A percentile compares a stretch with the other conserved stretches of the same genome.
phyloP scores from a whole-genome alignment of 495 filamentous ascomycete species.

The Hypoxylon lienhwacheense region DNA sequence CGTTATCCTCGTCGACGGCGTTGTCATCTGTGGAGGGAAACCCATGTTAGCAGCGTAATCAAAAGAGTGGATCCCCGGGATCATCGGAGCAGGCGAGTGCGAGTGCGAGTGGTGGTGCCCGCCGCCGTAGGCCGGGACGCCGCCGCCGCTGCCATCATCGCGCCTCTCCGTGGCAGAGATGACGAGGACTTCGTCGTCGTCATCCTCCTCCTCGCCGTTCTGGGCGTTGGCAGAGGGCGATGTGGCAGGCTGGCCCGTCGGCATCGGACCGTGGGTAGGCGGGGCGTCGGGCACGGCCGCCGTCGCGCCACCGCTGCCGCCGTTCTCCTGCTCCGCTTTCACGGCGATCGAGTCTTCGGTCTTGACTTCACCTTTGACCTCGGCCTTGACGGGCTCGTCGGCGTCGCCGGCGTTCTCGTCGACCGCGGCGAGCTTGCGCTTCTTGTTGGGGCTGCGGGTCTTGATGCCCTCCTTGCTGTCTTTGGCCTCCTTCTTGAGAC shows the following conservation, averaged over 20 bases:
- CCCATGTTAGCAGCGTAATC: constrained; percentile 39
- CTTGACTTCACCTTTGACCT: constrained; percentile 41
- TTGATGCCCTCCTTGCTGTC: constrained; percentile 29
- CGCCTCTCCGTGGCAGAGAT: constrained; percentile 36
- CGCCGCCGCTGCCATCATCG: constrained; percentile 2
- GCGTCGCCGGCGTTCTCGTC: constrained; percentile 41
- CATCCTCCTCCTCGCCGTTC: constrained; percentile 29
- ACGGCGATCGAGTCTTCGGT: constrained; percentile 35
- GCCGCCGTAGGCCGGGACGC: constrained; percentile 6
- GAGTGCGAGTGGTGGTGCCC: constrained; percentile 29
- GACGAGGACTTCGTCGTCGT: constrained; percentile 37
- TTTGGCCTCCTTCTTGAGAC: constrained; percentile 37
- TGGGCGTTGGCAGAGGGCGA: constrained; percentile 19
- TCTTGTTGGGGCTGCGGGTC: constrained; percentile 38
- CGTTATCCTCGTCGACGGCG: constrained; percentile 5
- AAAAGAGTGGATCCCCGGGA: constrained; percentile 33
- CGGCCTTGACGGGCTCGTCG: constrained; percentile 40
- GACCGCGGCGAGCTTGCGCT: constrained; percentile 45
- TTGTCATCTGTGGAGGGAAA: constrained; percentile 30
- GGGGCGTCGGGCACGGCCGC: constrained; percentile 7
- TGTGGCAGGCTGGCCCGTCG: constrained; percentile 14
- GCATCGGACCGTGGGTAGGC: constrained; percentile 3
- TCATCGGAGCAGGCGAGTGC: constrained; percentile 27
- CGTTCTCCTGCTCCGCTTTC: constrained; percentile 37
- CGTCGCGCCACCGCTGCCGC: constrained; percentile 7